Conservation (phyloP, 768 basidiomycete species). For the Pleurotus sapidus region DNA sequence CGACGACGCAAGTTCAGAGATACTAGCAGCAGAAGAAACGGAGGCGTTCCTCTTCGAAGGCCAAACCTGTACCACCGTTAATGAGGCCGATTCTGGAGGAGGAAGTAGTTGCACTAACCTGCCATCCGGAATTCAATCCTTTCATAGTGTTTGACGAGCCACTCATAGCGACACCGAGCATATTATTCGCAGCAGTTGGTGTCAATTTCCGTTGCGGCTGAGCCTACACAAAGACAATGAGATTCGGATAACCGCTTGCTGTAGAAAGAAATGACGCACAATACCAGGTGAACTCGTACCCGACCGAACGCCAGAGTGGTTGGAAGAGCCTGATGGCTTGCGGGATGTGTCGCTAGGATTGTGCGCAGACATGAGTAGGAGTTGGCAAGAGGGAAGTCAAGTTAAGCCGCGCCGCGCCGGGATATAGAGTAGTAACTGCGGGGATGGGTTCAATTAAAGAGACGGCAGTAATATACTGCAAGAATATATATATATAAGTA, state of each 20-base stretch:
- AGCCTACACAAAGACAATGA: slow-evolving; percentile 21
- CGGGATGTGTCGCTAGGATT: slow-evolving; percentile 49
- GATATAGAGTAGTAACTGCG: background rate
- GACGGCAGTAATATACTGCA: background rate
- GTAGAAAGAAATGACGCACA: slow-evolving; percentile 33
- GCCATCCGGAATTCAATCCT: slow-evolving; percentile 61
- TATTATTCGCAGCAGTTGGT: slow-evolving; percentile 36
- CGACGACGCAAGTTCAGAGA: slow-evolving; percentile 42
- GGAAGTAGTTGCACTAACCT: slow-evolving; percentile 39
- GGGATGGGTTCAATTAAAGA: background rate
- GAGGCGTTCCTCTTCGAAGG: slow-evolving; percentile 59
- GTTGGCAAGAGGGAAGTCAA: background rate
- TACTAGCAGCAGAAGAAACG: slow-evolving; percentile 55
- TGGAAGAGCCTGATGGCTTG: slow-evolving; percentile 71
- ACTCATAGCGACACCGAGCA: slow-evolving; percentile 52
- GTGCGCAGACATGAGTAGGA: slow-evolving; percentile 25
- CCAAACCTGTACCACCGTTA: slow-evolving; percentile 50
- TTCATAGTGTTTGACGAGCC: slow-evolving; percentile 43
- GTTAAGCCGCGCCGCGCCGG: no score
- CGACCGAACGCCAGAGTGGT: slow-evolving; percentile 60
- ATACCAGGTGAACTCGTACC: slow-evolving; percentile 58
- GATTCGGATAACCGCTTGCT: background rate
- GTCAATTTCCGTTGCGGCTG: slow-evolving; percentile 47
- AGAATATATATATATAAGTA: background rate
- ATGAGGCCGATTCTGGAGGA: slow-evolving; percentile 9